A percentile compares a stretch with the other conserved stretches of the same genome.
These are phyloP conservation scores for Aureobasidium melanogenum DNA, from an alignment of 2,329 filamentous ascomycete species.

Conservation along the genomic window DNA sequence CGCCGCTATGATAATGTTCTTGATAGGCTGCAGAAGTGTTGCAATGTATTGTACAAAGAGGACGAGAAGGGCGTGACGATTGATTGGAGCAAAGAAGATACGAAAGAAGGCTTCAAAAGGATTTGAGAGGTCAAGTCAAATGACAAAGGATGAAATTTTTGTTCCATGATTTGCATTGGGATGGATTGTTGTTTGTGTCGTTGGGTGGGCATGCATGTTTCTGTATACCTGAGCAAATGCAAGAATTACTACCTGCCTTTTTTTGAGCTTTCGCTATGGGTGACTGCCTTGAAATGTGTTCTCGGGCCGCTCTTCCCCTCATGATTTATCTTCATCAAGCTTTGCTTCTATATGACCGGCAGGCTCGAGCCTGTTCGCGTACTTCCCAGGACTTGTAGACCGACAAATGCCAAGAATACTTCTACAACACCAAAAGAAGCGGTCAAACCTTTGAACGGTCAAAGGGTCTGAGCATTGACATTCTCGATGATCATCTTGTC, in stretches of 20 bases:
- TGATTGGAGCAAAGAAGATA: constrained; percentile 27
- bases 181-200: not conserved
- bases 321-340: no score
- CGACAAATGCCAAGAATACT: not conserved
- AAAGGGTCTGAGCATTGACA: no score
- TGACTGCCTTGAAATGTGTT: no score
- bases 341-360: no score
- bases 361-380: no score
- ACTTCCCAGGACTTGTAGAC: no score
- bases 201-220: not conserved
- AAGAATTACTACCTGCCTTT: not conserved
- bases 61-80: constrained; percentile 36
- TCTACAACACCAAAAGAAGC: not conserved
- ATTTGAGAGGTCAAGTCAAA: not conserved
- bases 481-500: no score
- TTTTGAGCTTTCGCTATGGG: not conserved
- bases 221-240: not conserved
- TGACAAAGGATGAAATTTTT: not conserved
- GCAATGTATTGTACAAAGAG: constrained; percentile 34
- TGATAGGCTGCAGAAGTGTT: constrained; percentile 38
- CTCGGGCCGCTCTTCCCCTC: no score
- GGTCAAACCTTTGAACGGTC: not conserved
- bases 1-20: constrained; percentile 45
- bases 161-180: not conserved
- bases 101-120: constrained; percentile 25